phyloP scores from a whole-genome alignment of 331 rosid species.

The Phaseolus coccineus region DNA sequence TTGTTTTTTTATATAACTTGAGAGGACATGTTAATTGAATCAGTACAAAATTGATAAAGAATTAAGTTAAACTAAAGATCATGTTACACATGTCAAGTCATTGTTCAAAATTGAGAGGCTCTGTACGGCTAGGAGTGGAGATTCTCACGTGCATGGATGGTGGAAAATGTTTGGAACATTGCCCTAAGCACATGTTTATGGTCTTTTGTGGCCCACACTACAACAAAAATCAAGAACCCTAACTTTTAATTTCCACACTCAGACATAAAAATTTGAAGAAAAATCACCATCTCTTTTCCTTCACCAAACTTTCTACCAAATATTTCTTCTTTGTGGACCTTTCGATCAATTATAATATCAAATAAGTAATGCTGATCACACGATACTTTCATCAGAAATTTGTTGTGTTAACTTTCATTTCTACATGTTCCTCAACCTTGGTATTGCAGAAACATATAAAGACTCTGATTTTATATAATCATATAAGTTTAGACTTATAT shows the following conservation, averaged over 20 bases:
- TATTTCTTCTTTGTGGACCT: no score
- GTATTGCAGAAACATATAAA: no score
- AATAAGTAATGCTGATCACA: no score
- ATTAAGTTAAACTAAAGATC: background rate
- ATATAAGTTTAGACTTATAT: no score
- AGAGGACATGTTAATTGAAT: background rate
- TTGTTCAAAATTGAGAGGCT: background rate
- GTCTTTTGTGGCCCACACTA: background rate
- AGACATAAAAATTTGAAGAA: background rate
- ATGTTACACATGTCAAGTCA: background rate
- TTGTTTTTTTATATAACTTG: no score
- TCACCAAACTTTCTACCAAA: no score
- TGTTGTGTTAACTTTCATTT: no score
- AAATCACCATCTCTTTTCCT: background rate
- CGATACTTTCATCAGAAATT: no score
- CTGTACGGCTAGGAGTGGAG: background rate
- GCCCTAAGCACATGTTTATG: background rate
- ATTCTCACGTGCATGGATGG: background rate
- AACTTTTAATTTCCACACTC: background rate
- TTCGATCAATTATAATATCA: no score
- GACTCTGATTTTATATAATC: no score
- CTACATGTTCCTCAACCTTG: no score
- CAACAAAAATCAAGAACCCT: no score
- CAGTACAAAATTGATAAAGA: background rate
- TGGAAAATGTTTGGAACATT: background rate